Evolutionary conservation across 805 yeast species (phyloP), one percentile per base, ranked within the genome.

Genomic region (Saturnispora bothae): DNA sequence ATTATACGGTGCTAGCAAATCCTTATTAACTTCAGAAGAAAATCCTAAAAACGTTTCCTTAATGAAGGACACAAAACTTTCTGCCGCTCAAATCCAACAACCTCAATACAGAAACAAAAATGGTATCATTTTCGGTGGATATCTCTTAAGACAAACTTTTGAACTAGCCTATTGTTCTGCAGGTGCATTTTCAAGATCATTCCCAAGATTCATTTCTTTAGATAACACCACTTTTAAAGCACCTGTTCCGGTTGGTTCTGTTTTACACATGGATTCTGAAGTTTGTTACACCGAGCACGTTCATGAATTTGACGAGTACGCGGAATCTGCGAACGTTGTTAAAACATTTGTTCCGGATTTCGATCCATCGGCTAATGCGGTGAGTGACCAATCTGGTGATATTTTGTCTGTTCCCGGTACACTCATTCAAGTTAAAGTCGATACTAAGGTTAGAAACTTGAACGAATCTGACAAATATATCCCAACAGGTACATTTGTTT

Each of bases 51-150:
- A 71, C 44, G 57, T 78, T 22, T 63, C 68, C 32, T 72, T 72
- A 48, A 82, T 85, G 94, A 68, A 71, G 35, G 79, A 83, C 44
- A 78, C 96, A 1, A 63, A 58, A 37, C 69, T 83, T 38, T 65
- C 71, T 37, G 81, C 94, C 9, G 83, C 95, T 5, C 71, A 79
- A 51, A 77, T 86, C 60, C 89, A 88, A 89, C 96, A 88, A 61
- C 96, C 96, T 2, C 96, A 88, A 63, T 88, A 86, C 63, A 75
- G 96, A 61, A 88, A 88, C 65, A 74, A 95, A 56, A 95, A 88
- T 56, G 82, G 94, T 3, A 85, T 86, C 84, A 83, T 88, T 33
- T 88, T 88, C 59, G 97, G 97, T 50, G 97, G 97, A 21, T 88
- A 88, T 53, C 64, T 88, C 52, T 71, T 88, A 66, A 76, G 96